phyloP scores from a whole-genome alignment of 768 basidiomycete genomes.

The Tephrocybe sp. region DNA sequence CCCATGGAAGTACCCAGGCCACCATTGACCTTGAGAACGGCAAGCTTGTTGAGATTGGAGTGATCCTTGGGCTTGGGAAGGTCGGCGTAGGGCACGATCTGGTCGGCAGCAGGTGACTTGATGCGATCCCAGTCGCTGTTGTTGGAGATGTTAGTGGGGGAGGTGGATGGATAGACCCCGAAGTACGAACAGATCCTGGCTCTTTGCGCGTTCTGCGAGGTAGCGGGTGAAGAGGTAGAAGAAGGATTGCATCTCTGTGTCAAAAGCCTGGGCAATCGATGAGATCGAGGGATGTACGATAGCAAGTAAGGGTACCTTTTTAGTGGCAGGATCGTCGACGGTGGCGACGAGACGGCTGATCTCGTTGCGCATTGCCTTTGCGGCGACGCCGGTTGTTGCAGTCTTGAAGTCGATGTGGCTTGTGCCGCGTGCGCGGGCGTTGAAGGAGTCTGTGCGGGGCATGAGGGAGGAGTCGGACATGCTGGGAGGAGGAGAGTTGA shows the following conservation, averaged over 20 bases:
- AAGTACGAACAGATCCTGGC: constrained; percentile 73
- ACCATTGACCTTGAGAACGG: constrained; percentile 93
- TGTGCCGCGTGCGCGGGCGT: constrained; percentile 69
- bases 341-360: constrained; percentile 89
- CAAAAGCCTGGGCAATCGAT: constrained; percentile 63
- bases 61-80: constrained; percentile 60
- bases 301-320: constrained; percentile 56
- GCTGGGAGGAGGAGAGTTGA: constrained; percentile 27
- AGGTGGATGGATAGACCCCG: constrained; percentile 3
- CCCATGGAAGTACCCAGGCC: constrained; percentile 91
- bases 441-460: constrained; percentile 67
- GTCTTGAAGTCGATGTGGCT: constrained; percentile 95
- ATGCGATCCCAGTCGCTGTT: constrained; percentile 85
- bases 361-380: constrained; percentile 98
- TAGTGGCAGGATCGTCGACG: constrained; percentile 74
- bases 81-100: constrained; percentile 79
- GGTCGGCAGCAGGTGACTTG: constrained; percentile 81
- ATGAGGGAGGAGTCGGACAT: constrained; percentile 56
- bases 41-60: constrained; percentile 83
- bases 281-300: constrained; percentile 7
- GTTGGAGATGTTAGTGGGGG: constrained; percentile 6
- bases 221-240: constrained; percentile 96
- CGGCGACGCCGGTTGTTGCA: constrained; percentile 90
- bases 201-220: constrained; percentile 83
- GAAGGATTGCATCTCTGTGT: constrained; percentile 95